Conservation (phyloP, 768 basidiomycete species). For the Hypholoma sublateritium region DNA sequence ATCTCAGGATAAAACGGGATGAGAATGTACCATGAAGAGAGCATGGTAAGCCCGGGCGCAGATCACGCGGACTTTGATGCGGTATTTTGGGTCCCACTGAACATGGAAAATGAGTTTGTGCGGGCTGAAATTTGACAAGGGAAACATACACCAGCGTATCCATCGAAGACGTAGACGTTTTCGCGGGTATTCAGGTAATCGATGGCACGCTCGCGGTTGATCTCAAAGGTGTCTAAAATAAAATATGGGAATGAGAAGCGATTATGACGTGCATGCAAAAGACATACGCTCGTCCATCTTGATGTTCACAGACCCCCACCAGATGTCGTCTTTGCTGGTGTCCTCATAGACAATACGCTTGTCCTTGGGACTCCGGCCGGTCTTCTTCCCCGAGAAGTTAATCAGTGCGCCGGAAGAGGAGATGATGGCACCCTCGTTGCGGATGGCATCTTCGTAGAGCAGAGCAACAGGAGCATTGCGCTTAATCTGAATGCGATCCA, state of each 20-base stretch:
- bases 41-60: slow-evolving; percentile 99
- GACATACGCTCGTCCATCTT: slow-evolving; percentile 95
- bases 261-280: not conserved
- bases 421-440: slow-evolving; percentile 98
- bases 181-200: slow-evolving; percentile 99
- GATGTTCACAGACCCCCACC: slow-evolving; percentile 99
- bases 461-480: slow-evolving; percentile 88
- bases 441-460: slow-evolving; percentile 97
- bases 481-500: slow-evolving; percentile 95
- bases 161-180: slow-evolving; percentile 97
- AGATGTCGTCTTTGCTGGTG: slow-evolving; percentile 93
- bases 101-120: slow-evolving; percentile 7
- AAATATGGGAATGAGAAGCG: slow-evolving; percentile 2
- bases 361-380: slow-evolving; percentile 96
- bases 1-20: slow-evolving; percentile 11
- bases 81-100: slow-evolving; percentile 97
- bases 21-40: slow-evolving; percentile 85
- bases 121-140: slow-evolving; percentile 2
- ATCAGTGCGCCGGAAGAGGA: slow-evolving; percentile 95
- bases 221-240: slow-evolving; percentile 90
- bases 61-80: slow-evolving; percentile 99
- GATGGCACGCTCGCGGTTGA: slow-evolving; percentile 98
- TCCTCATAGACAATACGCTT: slow-evolving; percentile 99
- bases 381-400: slow-evolving; percentile 99
- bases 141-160: slow-evolving; percentile 76